Evolutionary conservation across 2,329 filamentous ascomycete genomes (phyloP).

Genomic region (Fonsecaea pedrosoi): DNA sequence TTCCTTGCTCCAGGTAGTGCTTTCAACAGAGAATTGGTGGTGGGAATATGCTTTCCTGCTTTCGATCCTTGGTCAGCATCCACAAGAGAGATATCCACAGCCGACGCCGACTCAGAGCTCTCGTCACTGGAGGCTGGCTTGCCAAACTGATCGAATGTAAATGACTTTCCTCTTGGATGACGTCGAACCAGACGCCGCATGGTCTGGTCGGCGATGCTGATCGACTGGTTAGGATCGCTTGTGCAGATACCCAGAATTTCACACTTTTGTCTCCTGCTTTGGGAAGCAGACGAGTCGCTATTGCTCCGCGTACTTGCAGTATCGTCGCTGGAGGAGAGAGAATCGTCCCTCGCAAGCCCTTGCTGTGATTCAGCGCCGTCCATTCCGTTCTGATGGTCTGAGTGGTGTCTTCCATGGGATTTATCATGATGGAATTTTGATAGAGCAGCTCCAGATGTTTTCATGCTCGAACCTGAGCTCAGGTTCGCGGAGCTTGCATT

Average conservation of each 20-base stretch:
- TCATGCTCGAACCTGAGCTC: slow-evolving; percentile 29
- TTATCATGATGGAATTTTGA: slow-evolving; percentile 25
- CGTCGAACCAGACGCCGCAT: slow-evolving; percentile 52
- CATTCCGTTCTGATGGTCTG: neutral
- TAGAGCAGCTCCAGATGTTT: slow-evolving; percentile 16
- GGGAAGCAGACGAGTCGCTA: slow-evolving; percentile 21
- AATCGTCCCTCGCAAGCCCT: neutral
- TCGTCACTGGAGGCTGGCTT: slow-evolving; percentile 78
- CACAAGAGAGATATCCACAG: slow-evolving; percentile 20
- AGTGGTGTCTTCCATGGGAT: neutral
- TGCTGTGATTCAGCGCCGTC: neutral
- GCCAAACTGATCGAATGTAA: slow-evolving; percentile 84
- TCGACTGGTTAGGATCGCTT: slow-evolving; percentile 17
- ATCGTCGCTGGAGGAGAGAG: slow-evolving; percentile 16
- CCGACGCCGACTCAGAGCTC: slow-evolving; percentile 43
- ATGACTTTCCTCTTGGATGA: slow-evolving; percentile 59
- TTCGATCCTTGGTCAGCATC: neutral
- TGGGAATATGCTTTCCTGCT: slow-evolving; percentile 16
- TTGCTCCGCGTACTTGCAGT: slow-evolving; percentile 16
- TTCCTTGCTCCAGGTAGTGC: slow-evolving; percentile 35
- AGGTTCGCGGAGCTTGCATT: slow-evolving; percentile 37
- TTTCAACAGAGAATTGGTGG: slow-evolving; percentile 30
- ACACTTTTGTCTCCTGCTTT: slow-evolving; percentile 42
- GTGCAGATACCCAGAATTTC: slow-evolving; percentile 24
- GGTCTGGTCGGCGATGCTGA: slow-evolving; percentile 49